Evolutionary conservation across 768 basidiomycete species (phyloP).

Genomic region (Podaxis sp.): DNA sequence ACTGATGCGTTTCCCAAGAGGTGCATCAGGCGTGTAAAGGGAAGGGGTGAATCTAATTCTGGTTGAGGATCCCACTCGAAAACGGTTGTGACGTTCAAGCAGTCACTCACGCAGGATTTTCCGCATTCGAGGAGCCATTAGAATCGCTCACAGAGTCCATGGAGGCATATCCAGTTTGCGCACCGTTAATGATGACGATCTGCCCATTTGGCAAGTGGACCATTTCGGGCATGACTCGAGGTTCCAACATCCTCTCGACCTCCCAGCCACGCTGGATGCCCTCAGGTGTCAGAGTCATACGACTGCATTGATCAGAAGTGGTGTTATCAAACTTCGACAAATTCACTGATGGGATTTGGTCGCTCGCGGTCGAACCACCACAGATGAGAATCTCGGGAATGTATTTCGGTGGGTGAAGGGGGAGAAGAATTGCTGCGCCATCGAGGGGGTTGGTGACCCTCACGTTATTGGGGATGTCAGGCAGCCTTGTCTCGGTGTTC

Average conservation of each 20-base stretch:
- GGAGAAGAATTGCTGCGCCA: constrained; percentile 34
- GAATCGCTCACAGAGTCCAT: constrained; percentile 29
- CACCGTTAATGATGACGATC: constrained; percentile 43
- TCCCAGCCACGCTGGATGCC: constrained; percentile 45
- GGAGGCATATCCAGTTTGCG: constrained; percentile 39
- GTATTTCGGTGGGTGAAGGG: constrained; percentile 35
- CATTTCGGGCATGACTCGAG: constrained; percentile 38
- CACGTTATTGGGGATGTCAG: constrained; percentile 42
- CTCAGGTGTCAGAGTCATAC: constrained; percentile 37
- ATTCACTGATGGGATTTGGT: constrained; percentile 25
- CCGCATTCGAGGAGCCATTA: constrained; percentile 27
- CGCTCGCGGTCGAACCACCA: constrained; percentile 37
- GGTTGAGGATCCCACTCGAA: neutral
- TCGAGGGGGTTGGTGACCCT: constrained; percentile 41
- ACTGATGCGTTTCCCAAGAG: constrained; percentile 44
- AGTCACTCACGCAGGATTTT: constrained; percentile 26
- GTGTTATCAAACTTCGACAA: constrained; percentile 41
- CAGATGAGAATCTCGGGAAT: constrained; percentile 47
- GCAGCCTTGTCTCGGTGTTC: constrained; percentile 36
- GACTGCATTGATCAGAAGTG: constrained; percentile 36
- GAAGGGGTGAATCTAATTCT: constrained; percentile 34
- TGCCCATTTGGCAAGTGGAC: constrained; percentile 42
- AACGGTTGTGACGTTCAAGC: too few species aligned
- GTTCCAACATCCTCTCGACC: constrained; percentile 42
- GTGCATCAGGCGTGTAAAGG: constrained; percentile 44